These are phyloP conservation scores for Paecilomyces fulvus DNA, from an alignment of 2,329 filamentous ascomycete genomes.

Conservation along the genomic window DNA sequence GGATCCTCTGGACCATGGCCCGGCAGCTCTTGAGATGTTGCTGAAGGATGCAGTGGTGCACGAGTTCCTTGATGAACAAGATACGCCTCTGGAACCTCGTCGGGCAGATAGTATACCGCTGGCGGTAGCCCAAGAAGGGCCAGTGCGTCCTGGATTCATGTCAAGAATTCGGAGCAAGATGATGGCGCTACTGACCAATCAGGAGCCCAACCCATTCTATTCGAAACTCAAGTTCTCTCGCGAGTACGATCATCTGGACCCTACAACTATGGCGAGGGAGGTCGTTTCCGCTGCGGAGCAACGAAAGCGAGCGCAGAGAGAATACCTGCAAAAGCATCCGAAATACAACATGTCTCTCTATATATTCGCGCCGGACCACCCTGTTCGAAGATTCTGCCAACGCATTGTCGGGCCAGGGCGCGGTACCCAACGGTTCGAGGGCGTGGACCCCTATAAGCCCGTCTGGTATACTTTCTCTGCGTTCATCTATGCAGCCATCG, in stretches of 20 bases:
- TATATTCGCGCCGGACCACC: conserved; percentile 71
- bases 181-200: conserved; percentile 47
- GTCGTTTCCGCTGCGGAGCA: conserved; percentile 75
- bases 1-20: conserved; percentile 87
- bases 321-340: conserved; percentile 79
- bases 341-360: conserved; percentile 89
- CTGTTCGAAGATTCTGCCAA: conserved; percentile 75
- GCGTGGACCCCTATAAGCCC: conserved; percentile 77
- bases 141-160: conserved; percentile 49
- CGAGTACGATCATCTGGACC: conserved; percentile 70
- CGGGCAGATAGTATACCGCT: conserved; percentile 20
- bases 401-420: conserved; percentile 83
- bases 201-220: conserved; percentile 93
- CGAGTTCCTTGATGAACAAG: conserved; percentile 80
- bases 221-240: conserved; percentile 64
- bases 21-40: conserved; percentile 89
- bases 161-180: conserved; percentile 56
- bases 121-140: conserved; percentile 29
- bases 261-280: conserved; percentile 80
- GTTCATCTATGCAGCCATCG: conserved; percentile 86
- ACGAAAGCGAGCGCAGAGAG: conserved; percentile 78
- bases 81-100: conserved; percentile 22
- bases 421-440: conserved; percentile 78
- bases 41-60: conserved; percentile 91
- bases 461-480: conserved; percentile 92